Evolutionary conservation across 164 flowering plant species (phyloP).

Genomic region (Annona cherimola): DNA sequence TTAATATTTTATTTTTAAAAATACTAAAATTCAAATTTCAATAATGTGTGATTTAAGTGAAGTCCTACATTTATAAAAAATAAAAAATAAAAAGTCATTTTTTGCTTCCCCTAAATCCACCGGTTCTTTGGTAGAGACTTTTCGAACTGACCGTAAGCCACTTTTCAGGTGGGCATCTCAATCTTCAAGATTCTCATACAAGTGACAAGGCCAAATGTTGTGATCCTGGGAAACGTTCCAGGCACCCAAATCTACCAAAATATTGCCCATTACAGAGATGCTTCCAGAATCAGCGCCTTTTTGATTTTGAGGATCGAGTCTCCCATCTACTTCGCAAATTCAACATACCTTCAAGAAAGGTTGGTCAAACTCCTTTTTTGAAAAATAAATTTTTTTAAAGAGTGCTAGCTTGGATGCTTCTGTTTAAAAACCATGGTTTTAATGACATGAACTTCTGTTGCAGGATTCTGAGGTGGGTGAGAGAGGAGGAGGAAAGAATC

Average conservation of each 20-base stretch:
- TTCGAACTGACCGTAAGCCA: background rate
- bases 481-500: constrained; percentile 84
- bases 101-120: too few relatives aligned
- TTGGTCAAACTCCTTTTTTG: constrained; percentile 13
- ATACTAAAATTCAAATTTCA: background rate
- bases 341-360: constrained; percentile 93
- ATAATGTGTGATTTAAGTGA: too few relatives aligned
- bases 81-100: too few relatives aligned
- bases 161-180: constrained; percentile 82
- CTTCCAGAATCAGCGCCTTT: constrained; percentile 57
- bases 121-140: too few relatives aligned
- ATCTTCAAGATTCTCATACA: constrained; percentile 80
- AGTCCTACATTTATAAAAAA: too few relatives aligned
- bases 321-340: constrained; percentile 87
- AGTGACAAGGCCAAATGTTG: constrained; percentile 82
- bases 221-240: constrained; percentile 61
- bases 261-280: constrained; percentile 51
- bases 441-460: background rate
- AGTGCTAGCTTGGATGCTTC: too few relatives aligned
- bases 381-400: background rate
- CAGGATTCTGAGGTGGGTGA: constrained; percentile 79
- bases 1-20: too few relatives aligned
- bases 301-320: constrained; percentile 78
- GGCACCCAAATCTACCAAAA: constrained; percentile 71
- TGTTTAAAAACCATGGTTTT: background rate